Evolutionary conservation across 2,329 filamentous ascomycete genomes (phyloP), one percentile per base, ranked within the genome.

Genomic region (Nigrograna mackinnonii): DNA sequence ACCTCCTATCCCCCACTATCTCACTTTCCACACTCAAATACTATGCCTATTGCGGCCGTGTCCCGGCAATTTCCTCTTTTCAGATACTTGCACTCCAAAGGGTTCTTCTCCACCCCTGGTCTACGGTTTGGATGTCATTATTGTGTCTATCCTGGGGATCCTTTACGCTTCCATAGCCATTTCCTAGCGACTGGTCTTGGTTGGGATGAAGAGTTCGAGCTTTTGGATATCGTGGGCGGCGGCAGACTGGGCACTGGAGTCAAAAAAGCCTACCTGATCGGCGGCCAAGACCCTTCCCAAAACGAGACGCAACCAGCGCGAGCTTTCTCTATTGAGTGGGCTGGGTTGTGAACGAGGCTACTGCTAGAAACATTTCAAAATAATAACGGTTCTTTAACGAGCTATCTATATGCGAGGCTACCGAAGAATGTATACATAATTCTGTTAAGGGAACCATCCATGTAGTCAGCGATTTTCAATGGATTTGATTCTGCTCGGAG

Each of bases 81-180:
- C 69, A 83, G 82, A 24, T 85, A 94, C 63, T 75, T 99, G 19
- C 89, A 96, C 61, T 76, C 79, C 6, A 77, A 80, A 14, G 88
- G 87, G 37, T 96, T 92, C 71, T 97, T 87, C 72, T 84, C 94
- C 61, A 91, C 91, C 41, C 94, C 94, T 1, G 94, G 94, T 6
- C 78, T 99, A 39, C 88, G 94, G 19, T 99, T 99, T 60, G 94
- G 94, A 19, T 95, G 91, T 57, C 84, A 94, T 60, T 96, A 95
- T 70, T 90, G 91, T 55, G 89, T 95, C 4, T 99, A 99, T 59
- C 94, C 94, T 0, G 94, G 94, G 34, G 94, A 99, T 65, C 91
- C 94, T 1, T 76, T 99, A 38, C 85, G 94, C 9, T 99, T 95
- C 66, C 94, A 99, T 69, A 94, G 90, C 34, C 94, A 99, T 67